Conservation (phyloP, 164 flowering plant genomes). For the Protea cynaroides region DNA sequence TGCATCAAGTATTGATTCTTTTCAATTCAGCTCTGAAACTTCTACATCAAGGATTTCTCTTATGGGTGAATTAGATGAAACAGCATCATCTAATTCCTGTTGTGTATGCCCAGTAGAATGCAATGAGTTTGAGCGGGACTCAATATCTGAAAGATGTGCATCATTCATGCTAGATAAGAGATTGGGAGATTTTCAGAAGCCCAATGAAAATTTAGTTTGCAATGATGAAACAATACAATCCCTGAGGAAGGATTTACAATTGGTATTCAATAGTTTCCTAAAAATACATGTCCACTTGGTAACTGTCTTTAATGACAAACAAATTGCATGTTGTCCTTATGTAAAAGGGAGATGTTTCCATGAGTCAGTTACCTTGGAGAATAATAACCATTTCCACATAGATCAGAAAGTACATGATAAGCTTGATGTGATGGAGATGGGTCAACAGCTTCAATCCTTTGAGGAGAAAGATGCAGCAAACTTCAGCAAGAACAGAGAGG, state of each 20-base stretch:
- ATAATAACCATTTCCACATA: conserved; percentile 6
- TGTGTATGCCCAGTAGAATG: conserved; percentile 6
- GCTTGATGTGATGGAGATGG: conserved; percentile 12
- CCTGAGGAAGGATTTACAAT: conserved; percentile 30
- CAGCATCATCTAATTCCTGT: conserved; percentile 4
- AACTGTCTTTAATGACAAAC: conserved; percentile 10
- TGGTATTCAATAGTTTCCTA: conserved; percentile 23
- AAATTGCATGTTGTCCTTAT: conserved; percentile 12
- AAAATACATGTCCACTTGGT: conserved; percentile 23
- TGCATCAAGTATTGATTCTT: conserved; percentile 26
- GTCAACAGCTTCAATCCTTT: conserved; percentile 5
- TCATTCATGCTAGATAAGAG: conserved; percentile 1
- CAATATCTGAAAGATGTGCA: conserved; percentile 15
- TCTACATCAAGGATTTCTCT: conserved; percentile 19
- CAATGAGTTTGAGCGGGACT: conserved; percentile 12
- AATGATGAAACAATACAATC: conserved; percentile 9
- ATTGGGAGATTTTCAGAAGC: conserved; percentile 4
- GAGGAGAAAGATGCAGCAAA: conserved; percentile 16
- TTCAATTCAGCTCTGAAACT: conserved; percentile 25
- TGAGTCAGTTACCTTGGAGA: conserved; percentile 3
- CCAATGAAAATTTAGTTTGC: neutral
- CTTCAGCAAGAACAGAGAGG: conserved; percentile 19
- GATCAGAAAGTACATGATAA: conserved; percentile 7
- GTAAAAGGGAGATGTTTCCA: conserved; percentile 14
- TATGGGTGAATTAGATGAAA: conserved; percentile 8